These are phyloP conservation scores for Arthrobotrys megalospora DNA, from an alignment of 2,329 filamentous ascomycete species.

Conservation along the genomic window DNA sequence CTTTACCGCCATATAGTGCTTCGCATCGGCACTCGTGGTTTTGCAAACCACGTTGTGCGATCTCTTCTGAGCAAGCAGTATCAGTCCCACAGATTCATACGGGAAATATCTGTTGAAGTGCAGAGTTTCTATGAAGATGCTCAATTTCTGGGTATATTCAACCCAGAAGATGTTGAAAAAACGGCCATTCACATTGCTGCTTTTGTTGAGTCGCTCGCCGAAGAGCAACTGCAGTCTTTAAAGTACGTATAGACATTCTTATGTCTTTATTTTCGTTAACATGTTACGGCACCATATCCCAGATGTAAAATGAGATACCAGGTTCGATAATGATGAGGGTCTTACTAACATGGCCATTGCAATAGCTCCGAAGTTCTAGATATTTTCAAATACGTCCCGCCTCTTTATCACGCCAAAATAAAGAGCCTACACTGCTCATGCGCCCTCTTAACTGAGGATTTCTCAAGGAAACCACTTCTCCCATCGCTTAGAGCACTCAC, in stretches of 20 bases:
- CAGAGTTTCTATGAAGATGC: not conserved
- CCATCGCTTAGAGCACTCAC: not conserved
- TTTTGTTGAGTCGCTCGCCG: conserved; percentile 1
- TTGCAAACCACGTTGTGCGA: not conserved
- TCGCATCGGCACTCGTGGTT: not conserved
- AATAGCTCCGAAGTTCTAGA: not conserved
- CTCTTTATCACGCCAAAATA: not conserved
- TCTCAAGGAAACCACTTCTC: not conserved
- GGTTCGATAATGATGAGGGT: not conserved
- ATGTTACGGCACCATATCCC: no score
- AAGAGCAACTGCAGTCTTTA: not conserved
- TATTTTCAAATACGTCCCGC: not conserved
- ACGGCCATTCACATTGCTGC: not conserved
- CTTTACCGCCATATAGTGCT: not conserved
- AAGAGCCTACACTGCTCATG: not conserved
- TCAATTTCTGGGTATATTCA: no score
- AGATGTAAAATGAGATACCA: not conserved
- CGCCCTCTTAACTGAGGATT: no score
- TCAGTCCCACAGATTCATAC: not conserved
- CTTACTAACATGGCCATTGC: not conserved
- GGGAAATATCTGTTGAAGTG: not conserved
- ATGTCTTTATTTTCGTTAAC: no score
- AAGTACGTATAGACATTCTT: not conserved
- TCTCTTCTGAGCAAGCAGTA: conserved; percentile 2
- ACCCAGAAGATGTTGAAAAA: not conserved